These are phyloP conservation scores for Xylariaceae sp. DNA, from an alignment of 2,329 filamentous ascomycete genomes.

Conservation along the genomic window DNA sequence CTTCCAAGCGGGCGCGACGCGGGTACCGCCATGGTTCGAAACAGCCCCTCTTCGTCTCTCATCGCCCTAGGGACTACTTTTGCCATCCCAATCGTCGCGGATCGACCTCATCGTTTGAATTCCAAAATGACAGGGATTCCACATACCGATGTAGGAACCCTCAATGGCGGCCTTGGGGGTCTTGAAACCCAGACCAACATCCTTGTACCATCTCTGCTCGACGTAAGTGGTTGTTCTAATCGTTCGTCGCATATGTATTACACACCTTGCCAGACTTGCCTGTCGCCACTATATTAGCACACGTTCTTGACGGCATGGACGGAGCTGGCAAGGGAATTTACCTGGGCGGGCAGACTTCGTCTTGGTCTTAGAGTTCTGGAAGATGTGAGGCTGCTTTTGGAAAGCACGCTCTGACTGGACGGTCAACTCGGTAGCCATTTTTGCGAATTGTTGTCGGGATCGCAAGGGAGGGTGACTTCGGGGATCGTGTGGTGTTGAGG, in stretches of 20 bases:
- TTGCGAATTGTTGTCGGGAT: slow-evolving; percentile 45
- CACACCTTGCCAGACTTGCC: slow-evolving; percentile 64
- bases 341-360: slow-evolving; percentile 69
- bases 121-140: slow-evolving; percentile 22
- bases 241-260: slow-evolving; percentile 32
- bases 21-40: neutral
- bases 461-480: slow-evolving; percentile 36
- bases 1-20: neutral
- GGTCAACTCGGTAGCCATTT: slow-evolving; percentile 96
- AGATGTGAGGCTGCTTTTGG: slow-evolving; percentile 99
- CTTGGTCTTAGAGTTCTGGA: slow-evolving; percentile 95
- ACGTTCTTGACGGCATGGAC: neutral
- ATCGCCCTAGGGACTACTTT: neutral
- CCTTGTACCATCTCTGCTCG: slow-evolving; percentile 74
- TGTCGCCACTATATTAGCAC: slow-evolving; percentile 7
- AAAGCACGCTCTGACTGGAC: slow-evolving; percentile 99
- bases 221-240: slow-evolving; percentile 12
- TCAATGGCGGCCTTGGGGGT: slow-evolving; percentile 99
- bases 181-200: slow-evolving; percentile 97
- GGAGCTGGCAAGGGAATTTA: slow-evolving; percentile 6
- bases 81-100: neutral
- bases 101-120: neutral
- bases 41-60: neutral
- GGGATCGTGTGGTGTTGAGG: slow-evolving; percentile 25
- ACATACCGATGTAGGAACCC: slow-evolving; percentile 97